Conservation (phyloP, 1,284 basidiomycete species). For the Cutaneotrichosporon cavernicola region DNA sequence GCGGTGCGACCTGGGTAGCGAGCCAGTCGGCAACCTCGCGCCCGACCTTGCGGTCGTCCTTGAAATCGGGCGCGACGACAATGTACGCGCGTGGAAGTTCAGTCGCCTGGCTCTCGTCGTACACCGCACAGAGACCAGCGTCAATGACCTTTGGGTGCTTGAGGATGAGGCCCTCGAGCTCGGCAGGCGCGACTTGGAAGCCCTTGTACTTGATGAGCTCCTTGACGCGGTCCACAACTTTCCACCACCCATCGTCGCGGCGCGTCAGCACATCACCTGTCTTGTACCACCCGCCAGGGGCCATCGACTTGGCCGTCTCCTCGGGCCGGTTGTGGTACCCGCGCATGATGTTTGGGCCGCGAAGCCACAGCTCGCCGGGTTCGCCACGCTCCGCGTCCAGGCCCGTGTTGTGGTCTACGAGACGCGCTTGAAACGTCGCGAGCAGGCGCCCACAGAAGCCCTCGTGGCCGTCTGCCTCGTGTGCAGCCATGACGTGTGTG, state of each 20-base stretch:
- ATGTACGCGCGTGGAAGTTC: conserved; percentile 37
- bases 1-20: conserved; percentile 56
- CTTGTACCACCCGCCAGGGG: conserved; percentile 69
- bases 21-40: conserved; percentile 41
- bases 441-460: conserved; percentile 71
- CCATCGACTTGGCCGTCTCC: conserved; percentile 68
- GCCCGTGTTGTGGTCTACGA: conserved; percentile 57
- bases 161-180: conserved; percentile 71
- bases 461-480: conserved; percentile 45
- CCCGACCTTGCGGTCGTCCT: conserved; percentile 5
- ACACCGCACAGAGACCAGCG: conserved; percentile 67
- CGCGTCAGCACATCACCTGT: conserved; percentile 71
- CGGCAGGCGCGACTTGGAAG: conserved; percentile 72
- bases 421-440: conserved; percentile 72
- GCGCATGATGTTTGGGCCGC: conserved; percentile 74
- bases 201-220: conserved; percentile 75
- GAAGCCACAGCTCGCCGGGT: conserved; percentile 75
- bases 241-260: conserved; percentile 62
- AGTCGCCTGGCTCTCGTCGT: conserved; percentile 64
- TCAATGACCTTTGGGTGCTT: conserved; percentile 70
- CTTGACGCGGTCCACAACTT: conserved; percentile 59
- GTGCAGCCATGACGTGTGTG: conserved; percentile 28
- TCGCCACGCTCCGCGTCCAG: conserved; percentile 58
- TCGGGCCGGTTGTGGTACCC: conserved; percentile 62
- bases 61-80: not conserved